Conservation (phyloP, 108 stramenopile species). For the Stephanodiscus minutulus region DNA sequence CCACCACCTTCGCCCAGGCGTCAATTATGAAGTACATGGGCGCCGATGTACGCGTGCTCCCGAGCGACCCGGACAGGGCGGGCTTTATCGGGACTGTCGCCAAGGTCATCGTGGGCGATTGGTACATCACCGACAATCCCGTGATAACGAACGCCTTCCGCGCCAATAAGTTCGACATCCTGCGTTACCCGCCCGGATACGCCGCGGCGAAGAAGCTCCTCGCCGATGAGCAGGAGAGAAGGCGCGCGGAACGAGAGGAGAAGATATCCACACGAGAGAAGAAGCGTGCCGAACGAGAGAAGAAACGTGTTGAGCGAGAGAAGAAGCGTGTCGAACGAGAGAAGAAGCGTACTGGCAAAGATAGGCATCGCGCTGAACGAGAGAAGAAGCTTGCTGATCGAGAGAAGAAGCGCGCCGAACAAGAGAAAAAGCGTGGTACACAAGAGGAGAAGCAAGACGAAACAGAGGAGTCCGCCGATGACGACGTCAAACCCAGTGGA, state of each 20-base stretch:
- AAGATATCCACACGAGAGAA: no score
- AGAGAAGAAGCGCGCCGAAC: neutral
- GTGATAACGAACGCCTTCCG: conserved; percentile 8
- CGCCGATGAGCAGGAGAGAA: conserved; percentile 3
- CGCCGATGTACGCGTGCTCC: neutral
- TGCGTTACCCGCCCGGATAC: conserved; percentile 2
- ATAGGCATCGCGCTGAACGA: neutral
- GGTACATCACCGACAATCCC: conserved; percentile 23
- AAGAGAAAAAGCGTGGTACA: neutral
- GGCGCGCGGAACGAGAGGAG: neutral
- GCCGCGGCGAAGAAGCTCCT: neutral
- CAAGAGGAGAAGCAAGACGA: neutral
- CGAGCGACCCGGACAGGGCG: neutral
- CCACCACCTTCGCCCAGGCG: neutral
- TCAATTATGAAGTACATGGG: neutral
- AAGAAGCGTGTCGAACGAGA: neutral
- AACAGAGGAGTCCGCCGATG: neutral
- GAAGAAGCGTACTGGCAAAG: neutral
- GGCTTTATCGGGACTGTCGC: neutral
- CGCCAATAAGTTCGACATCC: conserved; percentile 5
- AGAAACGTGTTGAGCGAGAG: neutral
- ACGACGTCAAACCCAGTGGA: neutral
- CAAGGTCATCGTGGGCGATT: conserved; percentile 12
- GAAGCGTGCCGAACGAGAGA: neutral
- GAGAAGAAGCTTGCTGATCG: neutral